These are phyloP conservation scores for Xerocomellus dryophilus DNA, from an alignment of 768 basidiomycete species.

Conservation along the genomic window DNA sequence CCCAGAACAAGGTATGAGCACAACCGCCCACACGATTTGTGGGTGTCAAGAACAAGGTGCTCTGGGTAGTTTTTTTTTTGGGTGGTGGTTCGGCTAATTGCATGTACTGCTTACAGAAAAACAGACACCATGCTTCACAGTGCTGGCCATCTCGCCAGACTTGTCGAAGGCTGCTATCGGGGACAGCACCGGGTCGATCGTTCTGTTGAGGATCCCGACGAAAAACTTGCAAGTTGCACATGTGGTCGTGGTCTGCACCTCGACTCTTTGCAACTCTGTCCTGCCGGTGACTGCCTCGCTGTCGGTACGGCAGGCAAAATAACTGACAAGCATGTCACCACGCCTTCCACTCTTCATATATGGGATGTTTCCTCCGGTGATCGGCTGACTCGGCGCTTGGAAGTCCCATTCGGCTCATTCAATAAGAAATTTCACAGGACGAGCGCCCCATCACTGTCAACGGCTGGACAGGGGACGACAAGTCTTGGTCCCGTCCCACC, in stretches of 20 bases:
- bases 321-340: not conserved
- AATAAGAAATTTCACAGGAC: not conserved
- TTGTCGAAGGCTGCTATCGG: not conserved
- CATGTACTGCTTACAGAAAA: not conserved
- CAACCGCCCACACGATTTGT: not conserved
- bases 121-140: not conserved
- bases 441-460: not conserved
- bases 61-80: not conserved
- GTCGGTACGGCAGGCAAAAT: not conserved
- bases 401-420: slow-evolving; percentile 1
- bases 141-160: not conserved
- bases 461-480: not conserved
- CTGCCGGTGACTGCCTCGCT: not conserved
- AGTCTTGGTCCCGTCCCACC: slow-evolving; percentile 2
- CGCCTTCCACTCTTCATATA: not conserved
- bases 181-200: not conserved
- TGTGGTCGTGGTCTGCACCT: not conserved
- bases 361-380: not conserved
- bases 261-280: not conserved
- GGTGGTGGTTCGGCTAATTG: not conserved
- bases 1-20: not conserved
- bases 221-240: not conserved
- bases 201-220: not conserved
- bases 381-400: not conserved
- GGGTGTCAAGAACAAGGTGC: not conserved